Evolutionary conservation across 1,139 yeast species (phyloP).

Genomic region (Saccharomyces pastorianus): DNA sequence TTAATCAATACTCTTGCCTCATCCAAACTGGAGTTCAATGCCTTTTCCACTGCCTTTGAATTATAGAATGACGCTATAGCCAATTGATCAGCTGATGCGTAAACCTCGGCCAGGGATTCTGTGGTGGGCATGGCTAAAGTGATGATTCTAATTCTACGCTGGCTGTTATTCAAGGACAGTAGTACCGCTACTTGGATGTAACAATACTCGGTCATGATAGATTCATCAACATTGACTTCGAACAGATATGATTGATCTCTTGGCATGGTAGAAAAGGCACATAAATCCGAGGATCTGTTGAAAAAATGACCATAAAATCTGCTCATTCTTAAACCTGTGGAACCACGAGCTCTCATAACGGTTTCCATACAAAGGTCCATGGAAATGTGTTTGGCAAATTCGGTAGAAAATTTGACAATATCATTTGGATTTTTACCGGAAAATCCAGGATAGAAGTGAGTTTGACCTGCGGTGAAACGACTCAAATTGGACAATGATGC

Average conservation of each 20-base stretch:
- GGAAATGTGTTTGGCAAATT: constrained; percentile 78
- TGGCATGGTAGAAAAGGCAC: constrained; percentile 94
- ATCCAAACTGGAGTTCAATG: constrained; percentile 53
- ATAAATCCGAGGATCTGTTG: constrained; percentile 87
- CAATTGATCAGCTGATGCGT: constrained; percentile 93
- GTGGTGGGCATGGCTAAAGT: constrained; percentile 87
- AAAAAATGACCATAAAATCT: constrained; percentile 88
- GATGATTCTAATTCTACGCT: constrained; percentile 88
- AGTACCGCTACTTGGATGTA: constrained; percentile 89
- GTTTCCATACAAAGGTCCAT: constrained; percentile 92
- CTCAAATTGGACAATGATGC: constrained; percentile 88
- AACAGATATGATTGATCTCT: constrained; percentile 91
- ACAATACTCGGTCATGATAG: constrained; percentile 68
- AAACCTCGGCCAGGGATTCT: constrained; percentile 66
- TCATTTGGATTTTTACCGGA: constrained; percentile 73
- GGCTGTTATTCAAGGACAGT: constrained; percentile 81
- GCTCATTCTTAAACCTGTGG: constrained; percentile 78
- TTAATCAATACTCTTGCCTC: constrained; percentile 75
- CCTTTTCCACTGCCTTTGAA: constrained; percentile 82
- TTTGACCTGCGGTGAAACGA: constrained; percentile 92
- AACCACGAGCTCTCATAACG: constrained; percentile 88
- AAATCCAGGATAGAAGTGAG: constrained; percentile 96
- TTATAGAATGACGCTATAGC: constrained; percentile 75
- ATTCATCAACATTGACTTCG: constrained; percentile 81
- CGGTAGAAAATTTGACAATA: constrained; percentile 79